Percentiles rank a stretch among this genome's conserved stretches.
Evolutionary conservation across 2,329 filamentous ascomycete genomes (phyloP).

Genomic region (Fusarium zealandicum): DNA sequence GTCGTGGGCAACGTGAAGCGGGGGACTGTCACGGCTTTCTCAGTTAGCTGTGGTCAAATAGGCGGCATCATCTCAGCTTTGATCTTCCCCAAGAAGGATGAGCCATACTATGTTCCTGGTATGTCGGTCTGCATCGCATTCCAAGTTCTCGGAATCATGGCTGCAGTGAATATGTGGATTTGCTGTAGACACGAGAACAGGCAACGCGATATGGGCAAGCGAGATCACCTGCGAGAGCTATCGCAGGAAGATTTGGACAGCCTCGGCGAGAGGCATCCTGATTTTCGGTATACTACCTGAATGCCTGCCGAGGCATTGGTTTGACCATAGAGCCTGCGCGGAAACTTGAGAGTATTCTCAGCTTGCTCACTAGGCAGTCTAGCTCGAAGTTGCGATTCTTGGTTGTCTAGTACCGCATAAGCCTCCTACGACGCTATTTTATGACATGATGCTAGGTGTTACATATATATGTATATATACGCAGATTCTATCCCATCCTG

Average conservation of each 20-base stretch:
- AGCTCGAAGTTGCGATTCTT: no score
- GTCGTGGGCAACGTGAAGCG: slow-evolving; percentile 56
- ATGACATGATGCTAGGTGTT: no score
- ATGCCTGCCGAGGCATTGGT: no score
- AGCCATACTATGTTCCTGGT: slow-evolving; percentile 39
- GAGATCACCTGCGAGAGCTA: slow-evolving; percentile 45
- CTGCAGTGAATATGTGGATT: slow-evolving; percentile 27
- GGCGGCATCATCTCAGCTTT: slow-evolving; percentile 43
- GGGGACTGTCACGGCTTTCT: slow-evolving; percentile 54
- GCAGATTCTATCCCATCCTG: neutral
- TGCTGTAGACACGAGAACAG: slow-evolving; percentile 44
- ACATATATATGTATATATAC: no score
- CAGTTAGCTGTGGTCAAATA: slow-evolving; percentile 54
- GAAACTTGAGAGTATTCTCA: no score
- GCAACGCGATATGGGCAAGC: slow-evolving; percentile 44
- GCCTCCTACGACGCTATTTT: no score
- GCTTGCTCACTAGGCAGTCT: no score
- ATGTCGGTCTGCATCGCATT: slow-evolving; percentile 41
- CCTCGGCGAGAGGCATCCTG: slow-evolving; percentile 40
- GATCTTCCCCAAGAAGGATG: slow-evolving; percentile 36
- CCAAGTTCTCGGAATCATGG: slow-evolving; percentile 23
- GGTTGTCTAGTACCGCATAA: no score
- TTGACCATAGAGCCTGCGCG: no score
- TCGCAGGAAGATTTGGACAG: slow-evolving; percentile 47
- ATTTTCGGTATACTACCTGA: slow-evolving; percentile 1